Evolutionary conservation across 78 protist species (phyloP).

Genomic region (Anaeramoeba ignava): DNA sequence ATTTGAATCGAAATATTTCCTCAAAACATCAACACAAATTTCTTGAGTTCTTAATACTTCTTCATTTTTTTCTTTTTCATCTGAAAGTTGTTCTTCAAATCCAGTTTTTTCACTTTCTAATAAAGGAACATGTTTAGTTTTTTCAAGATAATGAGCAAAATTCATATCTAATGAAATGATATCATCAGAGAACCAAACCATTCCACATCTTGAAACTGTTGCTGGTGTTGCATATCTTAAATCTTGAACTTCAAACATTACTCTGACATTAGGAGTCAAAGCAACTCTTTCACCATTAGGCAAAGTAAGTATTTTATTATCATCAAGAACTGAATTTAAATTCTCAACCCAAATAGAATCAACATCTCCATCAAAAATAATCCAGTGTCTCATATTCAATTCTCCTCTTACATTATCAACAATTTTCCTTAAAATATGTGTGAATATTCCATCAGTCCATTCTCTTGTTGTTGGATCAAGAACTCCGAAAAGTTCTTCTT

Average conservation of each 20-base stretch:
- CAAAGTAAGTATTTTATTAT: constrained; percentile 89
- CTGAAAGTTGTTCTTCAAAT: no score
- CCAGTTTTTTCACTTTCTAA: not conserved
- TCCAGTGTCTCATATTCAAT: constrained; percentile 67
- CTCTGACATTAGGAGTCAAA: constrained; percentile 70
- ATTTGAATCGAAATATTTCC: not conserved
- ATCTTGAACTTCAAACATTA: constrained; percentile 85
- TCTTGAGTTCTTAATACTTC: not conserved
- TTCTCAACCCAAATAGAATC: constrained; percentile 98
- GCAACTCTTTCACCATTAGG: constrained; percentile 95
- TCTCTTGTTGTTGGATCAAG: constrained; percentile 90
- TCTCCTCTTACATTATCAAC: constrained; percentile 69
- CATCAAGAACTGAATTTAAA: constrained; percentile 92
- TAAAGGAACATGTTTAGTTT: not conserved
- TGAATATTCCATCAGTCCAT: constrained; percentile 97
- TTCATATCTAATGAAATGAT: not conserved
- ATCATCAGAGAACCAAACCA: constrained; percentile 87
- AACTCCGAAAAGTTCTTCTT: constrained; percentile 80
- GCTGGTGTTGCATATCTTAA: constrained; percentile 93
- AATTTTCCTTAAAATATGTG: constrained; percentile 57
- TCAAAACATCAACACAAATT: not conserved
- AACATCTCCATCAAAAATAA: constrained; percentile 96
- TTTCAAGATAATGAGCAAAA: not conserved
- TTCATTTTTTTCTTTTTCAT: not conserved
- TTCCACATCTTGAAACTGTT: constrained; percentile 95